A percentile compares a stretch with the other conserved stretches of the same genome.
Evolutionary conservation across 2,329 filamentous ascomycete genomes (phyloP).

Genomic region (Paecilomyces fulvus): DNA sequence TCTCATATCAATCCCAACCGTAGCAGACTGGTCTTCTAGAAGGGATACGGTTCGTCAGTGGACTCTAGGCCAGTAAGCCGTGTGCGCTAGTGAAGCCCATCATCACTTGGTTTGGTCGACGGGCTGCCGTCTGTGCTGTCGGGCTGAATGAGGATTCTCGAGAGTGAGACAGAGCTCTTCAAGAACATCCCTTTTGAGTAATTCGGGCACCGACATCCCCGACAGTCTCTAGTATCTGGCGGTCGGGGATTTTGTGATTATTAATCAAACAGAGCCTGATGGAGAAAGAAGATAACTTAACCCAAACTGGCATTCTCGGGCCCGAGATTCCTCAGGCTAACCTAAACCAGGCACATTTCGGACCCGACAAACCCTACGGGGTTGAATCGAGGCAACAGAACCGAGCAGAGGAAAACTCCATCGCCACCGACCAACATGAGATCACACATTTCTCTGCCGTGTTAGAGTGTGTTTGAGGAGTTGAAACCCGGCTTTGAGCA

Average conservation of each 20-base stretch:
- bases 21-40: background rate
- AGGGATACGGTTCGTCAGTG: background rate
- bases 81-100: background rate
- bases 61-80: background rate
- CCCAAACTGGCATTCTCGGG: background rate
- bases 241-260: background rate
- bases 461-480: background rate
- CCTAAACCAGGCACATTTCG: background rate
- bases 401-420: background rate
- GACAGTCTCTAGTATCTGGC: background rate
- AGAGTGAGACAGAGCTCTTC: too few relatives aligned
- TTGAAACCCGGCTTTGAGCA: too few relatives aligned
- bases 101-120: background rate
- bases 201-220: background rate
- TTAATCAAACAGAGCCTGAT: background rate
- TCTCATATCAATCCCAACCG: too few relatives aligned
- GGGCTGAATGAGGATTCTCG: too few relatives aligned
- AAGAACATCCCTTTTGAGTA: background rate
- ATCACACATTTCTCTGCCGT: background rate
- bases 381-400: background rate
- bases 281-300: background rate
- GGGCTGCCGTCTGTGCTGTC: too few relatives aligned
- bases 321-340: background rate
- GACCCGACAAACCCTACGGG: background rate
- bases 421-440: background rate